phyloP scores from a whole-genome alignment of 805 yeast genomes.

The Yamadazyma ubonensis region DNA sequence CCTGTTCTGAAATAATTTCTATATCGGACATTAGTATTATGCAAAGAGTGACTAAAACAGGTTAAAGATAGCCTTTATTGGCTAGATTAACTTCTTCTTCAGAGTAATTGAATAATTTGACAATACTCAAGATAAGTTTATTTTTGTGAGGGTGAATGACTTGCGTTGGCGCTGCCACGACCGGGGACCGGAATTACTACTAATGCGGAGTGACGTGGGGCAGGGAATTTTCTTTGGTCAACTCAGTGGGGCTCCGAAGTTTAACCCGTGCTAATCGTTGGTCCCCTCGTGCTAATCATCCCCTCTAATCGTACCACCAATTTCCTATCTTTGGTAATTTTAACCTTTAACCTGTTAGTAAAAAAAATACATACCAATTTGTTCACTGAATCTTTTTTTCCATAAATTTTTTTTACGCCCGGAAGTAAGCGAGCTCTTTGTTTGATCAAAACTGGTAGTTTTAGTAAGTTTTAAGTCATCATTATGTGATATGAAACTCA shows the following conservation, averaged over 20 bases:
- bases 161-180: constrained; percentile 2
- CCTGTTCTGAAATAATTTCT: constrained; percentile 59
- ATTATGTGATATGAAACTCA: constrained; percentile 19
- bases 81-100: too few relatives aligned
- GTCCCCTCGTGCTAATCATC: too few relatives aligned
- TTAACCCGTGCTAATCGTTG: too few relatives aligned
- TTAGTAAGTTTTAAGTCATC: constrained; percentile 18
- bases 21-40: constrained; percentile 17
- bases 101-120: neutral
- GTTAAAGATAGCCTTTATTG: neutral
- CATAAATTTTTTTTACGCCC: constrained; percentile 24
- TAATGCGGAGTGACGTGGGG: constrained; percentile 2
- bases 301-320: too few relatives aligned
- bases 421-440: constrained; percentile 34
- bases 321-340: neutral
- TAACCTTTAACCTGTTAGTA: neutral
- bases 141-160: constrained; percentile 4
- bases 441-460: constrained; percentile 35
- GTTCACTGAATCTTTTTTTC: constrained; percentile 25
- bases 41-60: constrained; percentile 1
- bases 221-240: neutral
- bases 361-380: constrained; percentile 32
- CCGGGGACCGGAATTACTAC: neutral
- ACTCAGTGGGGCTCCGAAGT: constrained; percentile 1
- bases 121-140: neutral